Percentiles rank a stretch among this genome's conserved stretches.
These are phyloP conservation scores for Tetrapisispora pingtungensis DNA, from an alignment of 805 yeast genomes.

Conservation along the genomic window DNA sequence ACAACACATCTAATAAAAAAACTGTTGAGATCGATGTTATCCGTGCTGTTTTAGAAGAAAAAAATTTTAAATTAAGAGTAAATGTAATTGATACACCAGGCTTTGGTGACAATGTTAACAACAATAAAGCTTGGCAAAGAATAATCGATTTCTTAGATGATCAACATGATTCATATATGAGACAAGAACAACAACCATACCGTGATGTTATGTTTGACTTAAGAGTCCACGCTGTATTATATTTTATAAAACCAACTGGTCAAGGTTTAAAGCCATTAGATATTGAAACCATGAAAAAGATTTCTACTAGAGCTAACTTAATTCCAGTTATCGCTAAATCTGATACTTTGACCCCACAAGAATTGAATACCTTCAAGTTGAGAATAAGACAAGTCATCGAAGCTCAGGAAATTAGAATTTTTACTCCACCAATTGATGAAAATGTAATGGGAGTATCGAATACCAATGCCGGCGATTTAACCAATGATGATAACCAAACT, in stretches of 20 bases:
- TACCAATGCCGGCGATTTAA: conserved; percentile 23
- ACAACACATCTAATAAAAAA: conserved; percentile 43
- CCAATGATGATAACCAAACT: not conserved
- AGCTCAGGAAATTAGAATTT: conserved; percentile 73
- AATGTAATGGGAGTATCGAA: conserved; percentile 7
- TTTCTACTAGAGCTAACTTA: conserved; percentile 71
- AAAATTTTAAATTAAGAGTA: conserved; percentile 65
- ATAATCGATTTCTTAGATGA: conserved; percentile 82
- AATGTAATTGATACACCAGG: conserved; percentile 91
- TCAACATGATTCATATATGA: conserved; percentile 80
- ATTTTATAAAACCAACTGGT: conserved; percentile 86
- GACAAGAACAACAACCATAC: conserved; percentile 86
- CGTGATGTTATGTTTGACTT: conserved; percentile 61
- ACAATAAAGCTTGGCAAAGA: conserved; percentile 78
- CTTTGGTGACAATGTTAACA: conserved; percentile 84
- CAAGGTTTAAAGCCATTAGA: conserved; percentile 82
- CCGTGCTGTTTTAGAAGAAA: conserved; percentile 76
- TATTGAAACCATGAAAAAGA: conserved; percentile 76
- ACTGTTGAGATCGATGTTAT: conserved; percentile 73
- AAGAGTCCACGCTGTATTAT: conserved; percentile 83
- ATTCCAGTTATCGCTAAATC: conserved; percentile 85
- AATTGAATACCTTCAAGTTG: conserved; percentile 56
- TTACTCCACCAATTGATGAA: conserved; percentile 69
- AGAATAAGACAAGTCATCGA: conserved; percentile 76
- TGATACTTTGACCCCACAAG: conserved; percentile 70